These are phyloP conservation scores for Serendipita sp. DNA, from an alignment of 768 basidiomycete species.

Conservation along the genomic window DNA sequence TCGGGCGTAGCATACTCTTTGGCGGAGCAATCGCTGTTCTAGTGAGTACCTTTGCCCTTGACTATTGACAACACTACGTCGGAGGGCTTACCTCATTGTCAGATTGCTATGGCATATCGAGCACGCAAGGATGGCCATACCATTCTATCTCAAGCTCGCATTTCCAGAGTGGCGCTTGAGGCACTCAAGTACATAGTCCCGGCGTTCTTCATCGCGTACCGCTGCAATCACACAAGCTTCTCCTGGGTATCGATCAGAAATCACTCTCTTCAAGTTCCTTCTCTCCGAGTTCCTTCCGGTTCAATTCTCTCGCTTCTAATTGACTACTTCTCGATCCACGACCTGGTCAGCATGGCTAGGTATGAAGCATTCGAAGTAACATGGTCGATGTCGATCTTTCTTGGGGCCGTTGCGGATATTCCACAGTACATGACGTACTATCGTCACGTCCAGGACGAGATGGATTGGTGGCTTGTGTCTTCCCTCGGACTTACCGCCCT, in stretches of 20 bases:
- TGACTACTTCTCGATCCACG: neutral
- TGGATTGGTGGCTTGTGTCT: neutral
- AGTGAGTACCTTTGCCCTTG: too few species aligned
- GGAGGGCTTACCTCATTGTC: too few species aligned
- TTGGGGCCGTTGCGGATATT: neutral
- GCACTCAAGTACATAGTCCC: neutral
- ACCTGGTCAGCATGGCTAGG: neutral
- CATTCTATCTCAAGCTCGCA: neutral
- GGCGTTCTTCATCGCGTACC: neutral
- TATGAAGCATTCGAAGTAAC: neutral
- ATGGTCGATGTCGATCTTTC: neutral
- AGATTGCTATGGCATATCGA: too few species aligned
- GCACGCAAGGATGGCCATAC: too few species aligned
- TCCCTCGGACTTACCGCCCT: neutral
- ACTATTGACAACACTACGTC: too few species aligned
- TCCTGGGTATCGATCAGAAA: neutral
- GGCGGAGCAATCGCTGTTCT: too few species aligned
- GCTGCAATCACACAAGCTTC: neutral
- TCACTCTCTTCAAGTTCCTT: neutral
- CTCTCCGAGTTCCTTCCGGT: too few species aligned
- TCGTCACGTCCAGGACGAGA: neutral
- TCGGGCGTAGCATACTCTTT: too few species aligned
- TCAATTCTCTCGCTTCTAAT: neutral
- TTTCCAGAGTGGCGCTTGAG: neutral
- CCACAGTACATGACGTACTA: constrained; percentile 3